Percentiles rank a stretch among this genome's conserved stretches.
These are phyloP conservation scores for Pachyrhizus erosus DNA, from an alignment of 306 rosid genomes.

Conservation along the genomic window DNA sequence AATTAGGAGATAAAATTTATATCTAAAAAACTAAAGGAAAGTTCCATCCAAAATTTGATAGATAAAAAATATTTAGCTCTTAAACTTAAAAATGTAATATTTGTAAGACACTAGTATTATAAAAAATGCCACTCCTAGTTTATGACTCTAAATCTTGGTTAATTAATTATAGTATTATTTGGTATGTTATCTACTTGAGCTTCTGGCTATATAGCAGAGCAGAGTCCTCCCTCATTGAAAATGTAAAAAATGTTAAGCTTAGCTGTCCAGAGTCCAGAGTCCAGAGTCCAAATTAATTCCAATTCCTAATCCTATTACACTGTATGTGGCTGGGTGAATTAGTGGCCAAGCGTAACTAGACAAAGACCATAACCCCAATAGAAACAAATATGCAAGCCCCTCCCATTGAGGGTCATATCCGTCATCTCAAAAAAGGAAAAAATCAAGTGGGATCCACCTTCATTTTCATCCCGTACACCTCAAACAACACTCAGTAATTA, in stretches of 20 bases:
- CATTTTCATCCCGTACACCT: slow-evolving; percentile 14
- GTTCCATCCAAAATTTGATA: too few relatives aligned
- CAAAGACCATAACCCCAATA: slow-evolving; percentile 43
- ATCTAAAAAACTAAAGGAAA: too few relatives aligned
- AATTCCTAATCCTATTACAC: slow-evolving; percentile 34
- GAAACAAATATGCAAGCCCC: slow-evolving; percentile 14
- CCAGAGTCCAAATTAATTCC: slow-evolving; percentile 15
- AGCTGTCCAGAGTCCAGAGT: slow-evolving; percentile 38
- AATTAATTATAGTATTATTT: background rate
- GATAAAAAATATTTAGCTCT: too few relatives aligned
- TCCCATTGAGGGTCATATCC: background rate
- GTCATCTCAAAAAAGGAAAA: slow-evolving; percentile 29
- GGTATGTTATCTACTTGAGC: background rate
- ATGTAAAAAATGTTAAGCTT: slow-evolving; percentile 31
- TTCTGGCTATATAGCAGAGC: background rate
- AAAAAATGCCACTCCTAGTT: background rate
- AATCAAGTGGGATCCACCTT: slow-evolving; percentile 20
- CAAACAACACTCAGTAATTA: background rate
- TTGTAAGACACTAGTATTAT: too few relatives aligned
- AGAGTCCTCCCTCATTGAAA: background rate
- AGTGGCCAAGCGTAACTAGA: slow-evolving; percentile 12
- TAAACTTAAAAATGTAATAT: too few relatives aligned
- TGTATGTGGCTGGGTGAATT: background rate
- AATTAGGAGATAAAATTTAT: too few relatives aligned
- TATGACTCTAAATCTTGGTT: too few relatives aligned